Percentiles rank a stretch among this genome's conserved stretches.
Evolutionary conservation across 768 basidiomycete genomes (phyloP).

Genomic region (Lactarius hatsudake): DNA sequence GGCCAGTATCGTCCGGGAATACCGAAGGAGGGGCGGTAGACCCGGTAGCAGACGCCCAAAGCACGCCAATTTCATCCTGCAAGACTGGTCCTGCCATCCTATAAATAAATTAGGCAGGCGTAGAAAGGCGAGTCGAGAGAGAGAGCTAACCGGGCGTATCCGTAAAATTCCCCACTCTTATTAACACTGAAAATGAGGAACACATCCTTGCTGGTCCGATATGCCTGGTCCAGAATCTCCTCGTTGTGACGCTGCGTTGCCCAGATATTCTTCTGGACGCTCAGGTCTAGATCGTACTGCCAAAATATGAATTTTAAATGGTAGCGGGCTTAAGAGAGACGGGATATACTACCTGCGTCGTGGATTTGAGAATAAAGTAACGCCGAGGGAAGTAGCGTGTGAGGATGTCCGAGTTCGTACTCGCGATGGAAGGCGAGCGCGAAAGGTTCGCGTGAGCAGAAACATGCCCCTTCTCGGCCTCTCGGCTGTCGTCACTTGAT

Average conservation of each 20-base stretch:
- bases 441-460: conserved; percentile 52
- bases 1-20: conserved; percentile 9
- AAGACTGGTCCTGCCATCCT: conserved; percentile 73
- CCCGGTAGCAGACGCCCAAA: conserved; percentile 47
- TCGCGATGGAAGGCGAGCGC: conserved; percentile 68
- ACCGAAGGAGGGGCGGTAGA: neutral
- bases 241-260: conserved; percentile 94
- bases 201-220: conserved; percentile 84
- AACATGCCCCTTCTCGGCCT: conserved; percentile 19
- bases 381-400: conserved; percentile 75
- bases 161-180: conserved; percentile 92
- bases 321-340: neutral
- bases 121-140: neutral
- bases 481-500: conserved; percentile 40
- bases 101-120: conserved; percentile 8
- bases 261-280: conserved; percentile 79
- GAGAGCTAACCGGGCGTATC: conserved; percentile 70
- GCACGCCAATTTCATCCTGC: conserved; percentile 47
- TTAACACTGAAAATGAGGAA: conserved; percentile 91
- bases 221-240: conserved; percentile 87
- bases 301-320: neutral
- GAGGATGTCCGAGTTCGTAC: conserved; percentile 82
- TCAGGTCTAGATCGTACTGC: conserved; percentile 76
- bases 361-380: conserved; percentile 90
- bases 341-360: conserved; percentile 59